phyloP scores from a whole-genome alignment of 208 protist species.

The Herpetomonas samuelpessoai region DNA sequence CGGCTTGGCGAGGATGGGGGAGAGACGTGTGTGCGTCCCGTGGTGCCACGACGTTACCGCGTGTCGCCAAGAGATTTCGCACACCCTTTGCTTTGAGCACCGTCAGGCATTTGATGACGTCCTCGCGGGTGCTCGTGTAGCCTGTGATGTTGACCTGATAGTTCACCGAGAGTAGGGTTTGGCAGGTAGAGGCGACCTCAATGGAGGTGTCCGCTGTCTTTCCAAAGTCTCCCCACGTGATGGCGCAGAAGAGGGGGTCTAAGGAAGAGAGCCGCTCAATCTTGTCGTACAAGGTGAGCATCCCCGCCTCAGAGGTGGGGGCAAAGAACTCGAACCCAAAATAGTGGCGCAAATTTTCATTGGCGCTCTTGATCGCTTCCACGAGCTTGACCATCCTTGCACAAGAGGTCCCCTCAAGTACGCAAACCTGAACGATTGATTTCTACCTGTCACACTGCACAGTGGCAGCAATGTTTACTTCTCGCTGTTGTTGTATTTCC shows the following conservation, averaged over 20 bases:
- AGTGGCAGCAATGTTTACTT: too few relatives aligned
- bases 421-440: too few relatives aligned
- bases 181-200: constrained; percentile 66
- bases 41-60: constrained; percentile 43
- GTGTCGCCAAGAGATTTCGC: constrained; percentile 92
- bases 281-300: constrained; percentile 77
- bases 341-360: constrained; percentile 44
- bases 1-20: too few relatives aligned
- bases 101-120: constrained; percentile 67
- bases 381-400: constrained; percentile 63
- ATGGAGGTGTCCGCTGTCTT: constrained; percentile 74
- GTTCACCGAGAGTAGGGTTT: constrained; percentile 78
- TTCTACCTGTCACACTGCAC: too few relatives aligned
- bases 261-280: constrained; percentile 78
- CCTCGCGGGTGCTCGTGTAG: constrained; percentile 58
- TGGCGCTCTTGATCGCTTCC: constrained; percentile 72
- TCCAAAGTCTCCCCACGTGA: constrained; percentile 93
- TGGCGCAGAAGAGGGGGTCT: constrained; percentile 88
- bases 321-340: constrained; percentile 94
- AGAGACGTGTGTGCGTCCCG: neutral
- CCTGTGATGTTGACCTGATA: constrained; percentile 95
- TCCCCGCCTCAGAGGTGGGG: constrained; percentile 84
- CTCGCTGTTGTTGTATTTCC: too few relatives aligned
- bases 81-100: constrained; percentile 78
- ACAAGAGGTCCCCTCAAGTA: too few relatives aligned